Evolutionary conservation across 129 eudicot genomes (phyloP).

Genomic region (carrot (Daucus carota)): DNA sequence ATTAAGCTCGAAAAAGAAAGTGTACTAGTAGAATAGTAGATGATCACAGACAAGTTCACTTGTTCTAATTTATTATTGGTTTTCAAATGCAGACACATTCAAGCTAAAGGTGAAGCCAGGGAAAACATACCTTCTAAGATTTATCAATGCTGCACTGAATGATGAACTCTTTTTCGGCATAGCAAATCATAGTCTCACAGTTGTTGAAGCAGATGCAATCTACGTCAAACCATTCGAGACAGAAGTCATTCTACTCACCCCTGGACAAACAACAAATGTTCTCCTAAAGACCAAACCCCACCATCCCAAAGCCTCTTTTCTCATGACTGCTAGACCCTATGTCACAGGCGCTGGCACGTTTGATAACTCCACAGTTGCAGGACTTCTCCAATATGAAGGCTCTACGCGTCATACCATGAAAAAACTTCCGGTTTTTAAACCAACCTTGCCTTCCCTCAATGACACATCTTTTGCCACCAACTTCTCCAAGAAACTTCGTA

Average conservation of each 20-base stretch:
- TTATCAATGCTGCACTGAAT: constrained; percentile 37
- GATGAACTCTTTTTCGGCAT: constrained; percentile 53
- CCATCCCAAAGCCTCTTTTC: constrained; percentile 38
- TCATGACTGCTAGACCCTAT: constrained; percentile 44
- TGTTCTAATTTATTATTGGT: background rate
- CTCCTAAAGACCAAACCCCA: constrained; percentile 40
- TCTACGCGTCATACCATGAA: constrained; percentile 10
- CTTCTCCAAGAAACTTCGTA: constrained; percentile 30
- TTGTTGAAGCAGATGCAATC: constrained; percentile 38
- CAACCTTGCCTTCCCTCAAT: constrained; percentile 29
- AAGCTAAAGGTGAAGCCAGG: constrained; percentile 44
- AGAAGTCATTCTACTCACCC: constrained; percentile 30
- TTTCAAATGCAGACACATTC: constrained; percentile 33
- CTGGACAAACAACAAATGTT: constrained; percentile 61
- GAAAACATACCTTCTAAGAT: constrained; percentile 39
- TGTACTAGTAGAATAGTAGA: background rate
- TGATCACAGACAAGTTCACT: background rate
- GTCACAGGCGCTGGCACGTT: constrained; percentile 38
- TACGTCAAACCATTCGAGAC: constrained; percentile 47
- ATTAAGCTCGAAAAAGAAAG: background rate
- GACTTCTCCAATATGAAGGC: constrained; percentile 29
- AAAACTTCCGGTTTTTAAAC: constrained; percentile 30
- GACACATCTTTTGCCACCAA: constrained; percentile 39
- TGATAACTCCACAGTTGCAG: constrained; percentile 49
- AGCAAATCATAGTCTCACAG: constrained; percentile 41